Evolutionary conservation across 306 rosid genomes (phyloP).

Genomic region (Prunus fruticosa): DNA sequence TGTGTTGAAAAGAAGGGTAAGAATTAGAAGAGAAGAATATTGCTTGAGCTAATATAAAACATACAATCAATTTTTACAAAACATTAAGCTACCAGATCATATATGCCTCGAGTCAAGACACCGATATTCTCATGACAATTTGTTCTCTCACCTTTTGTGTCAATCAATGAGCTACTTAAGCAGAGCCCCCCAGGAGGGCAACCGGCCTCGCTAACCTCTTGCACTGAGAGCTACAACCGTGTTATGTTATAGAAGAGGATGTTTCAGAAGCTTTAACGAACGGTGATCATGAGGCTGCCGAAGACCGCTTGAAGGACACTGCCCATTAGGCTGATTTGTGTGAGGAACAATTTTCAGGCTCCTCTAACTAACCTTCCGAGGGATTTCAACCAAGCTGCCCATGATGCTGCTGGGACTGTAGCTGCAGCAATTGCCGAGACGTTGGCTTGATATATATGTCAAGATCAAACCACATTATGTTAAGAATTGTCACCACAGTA

Average conservation of each 20-base stretch:
- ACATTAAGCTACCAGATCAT: too few relatives aligned
- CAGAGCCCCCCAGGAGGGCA: not conserved
- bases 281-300: conserved; percentile 36
- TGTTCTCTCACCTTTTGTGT: too few relatives aligned
- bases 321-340: conserved; percentile 31
- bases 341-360: conserved; percentile 24
- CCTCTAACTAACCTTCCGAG: conserved; percentile 26
- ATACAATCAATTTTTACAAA: too few relatives aligned
- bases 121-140: too few relatives aligned
- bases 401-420: conserved; percentile 28
- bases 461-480: not conserved
- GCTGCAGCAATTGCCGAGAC: conserved; percentile 27
- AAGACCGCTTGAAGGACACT: conserved; percentile 33
- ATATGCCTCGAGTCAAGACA: too few relatives aligned
- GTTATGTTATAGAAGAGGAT: conserved; percentile 27
- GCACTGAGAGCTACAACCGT: conserved; percentile 16
- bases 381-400: conserved; percentile 15
- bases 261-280: conserved; percentile 30
- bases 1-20: too few relatives aligned
- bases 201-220: conserved; percentile 20
- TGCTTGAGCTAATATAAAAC: too few relatives aligned
- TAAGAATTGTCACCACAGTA: not conserved
- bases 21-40: too few relatives aligned
- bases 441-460: not conserved
- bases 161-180: conserved; percentile 8